Evolutionary conservation across 805 yeast species (phyloP), one percentile per base, ranked within the genome.

Genomic region (Saturnispora sekii): DNA sequence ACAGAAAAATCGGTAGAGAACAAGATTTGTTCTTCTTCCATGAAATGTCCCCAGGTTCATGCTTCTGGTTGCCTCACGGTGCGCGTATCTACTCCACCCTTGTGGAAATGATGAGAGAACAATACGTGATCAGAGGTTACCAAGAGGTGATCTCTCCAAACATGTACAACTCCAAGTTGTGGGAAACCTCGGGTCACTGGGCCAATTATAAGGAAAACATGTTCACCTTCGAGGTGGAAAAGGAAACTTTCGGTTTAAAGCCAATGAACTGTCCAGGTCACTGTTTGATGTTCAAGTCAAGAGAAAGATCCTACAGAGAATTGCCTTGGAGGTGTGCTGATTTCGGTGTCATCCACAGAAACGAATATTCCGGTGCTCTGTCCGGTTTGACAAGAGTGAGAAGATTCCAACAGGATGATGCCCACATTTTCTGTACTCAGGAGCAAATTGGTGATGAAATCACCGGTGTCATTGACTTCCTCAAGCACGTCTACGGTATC

Each of bases 161-260:
- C 72, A 93, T 93, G 97, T 93, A 77, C 77, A 90, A 89, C 72
- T 70, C 97, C 50, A 90, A 90, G 68, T 75, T 93, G 59, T 93
- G 99, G 99, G 95, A 90, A 72, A 84, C 93, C 45, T 89, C 97
- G 10, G 98, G 98, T 54, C 98, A 93, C 68, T 93, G 97, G 98
- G 94, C 76, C 38, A 93, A 93, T 70, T 93, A 93, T 69, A 83
- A 87, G 64, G 98, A 93, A 64, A 87, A 93, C 66, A 93, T 93
- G 98, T 93, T 93, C 63, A 72, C 95, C 10, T 86, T 93, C 58
- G 96, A 89, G 45, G 95, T 90, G 53, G 99, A 93, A 69, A 93
- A 93, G 76, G 98, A 93, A 66, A 76, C 77, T 33, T 93, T 72
- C 60, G 98, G 96, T 58, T 77, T 93, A 59, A 90, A 90, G 69